A percentile compares a stretch with the other conserved stretches of the same genome.
phyloP scores from a whole-genome alignment of 345 rosid genomes.

The Lepidium aucheri region DNA sequence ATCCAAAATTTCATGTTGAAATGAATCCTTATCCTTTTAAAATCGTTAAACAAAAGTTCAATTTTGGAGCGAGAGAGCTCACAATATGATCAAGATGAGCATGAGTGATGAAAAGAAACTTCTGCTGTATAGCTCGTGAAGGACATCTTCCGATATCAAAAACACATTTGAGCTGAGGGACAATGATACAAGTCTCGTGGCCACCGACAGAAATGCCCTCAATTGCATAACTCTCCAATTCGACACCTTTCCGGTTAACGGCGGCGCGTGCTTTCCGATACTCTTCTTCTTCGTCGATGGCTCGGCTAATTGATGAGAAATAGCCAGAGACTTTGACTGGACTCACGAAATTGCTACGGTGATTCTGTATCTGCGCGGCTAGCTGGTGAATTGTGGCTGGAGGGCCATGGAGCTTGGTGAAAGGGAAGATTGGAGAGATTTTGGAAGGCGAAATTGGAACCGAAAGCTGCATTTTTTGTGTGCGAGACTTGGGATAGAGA shows the following conservation, averaged over 20 bases:
- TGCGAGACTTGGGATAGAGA: background rate
- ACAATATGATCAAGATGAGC: constrained; percentile 97
- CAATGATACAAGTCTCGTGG: constrained; percentile 75
- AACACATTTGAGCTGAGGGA: constrained; percentile 88
- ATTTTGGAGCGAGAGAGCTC: constrained; percentile 7
- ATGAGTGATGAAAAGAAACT: constrained; percentile 83
- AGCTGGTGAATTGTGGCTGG: constrained; percentile 6
- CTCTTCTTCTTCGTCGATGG: constrained; percentile 82
- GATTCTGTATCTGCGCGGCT: constrained; percentile 6
- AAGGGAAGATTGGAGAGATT: constrained; percentile 12
- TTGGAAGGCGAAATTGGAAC: constrained; percentile 3
- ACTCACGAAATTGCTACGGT: constrained; percentile 15
- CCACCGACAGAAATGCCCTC: constrained; percentile 88
- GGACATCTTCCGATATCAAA: constrained; percentile 95
- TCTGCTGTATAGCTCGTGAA: constrained; percentile 81
- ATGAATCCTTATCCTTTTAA: background rate
- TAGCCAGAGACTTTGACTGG: constrained; percentile 40
- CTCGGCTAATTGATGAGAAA: constrained; percentile 61
- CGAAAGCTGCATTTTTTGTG: constrained; percentile 20
- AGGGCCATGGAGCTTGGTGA: background rate
- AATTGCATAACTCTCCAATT: constrained; percentile 68
- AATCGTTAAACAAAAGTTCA: background rate
- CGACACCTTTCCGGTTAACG: constrained; percentile 56
- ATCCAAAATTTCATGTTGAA: background rate
- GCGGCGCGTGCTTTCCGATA: constrained; percentile 82